phyloP scores from a whole-genome alignment of 1,139 yeast genomes.

The Yamadazyma songkhlaensis region DNA sequence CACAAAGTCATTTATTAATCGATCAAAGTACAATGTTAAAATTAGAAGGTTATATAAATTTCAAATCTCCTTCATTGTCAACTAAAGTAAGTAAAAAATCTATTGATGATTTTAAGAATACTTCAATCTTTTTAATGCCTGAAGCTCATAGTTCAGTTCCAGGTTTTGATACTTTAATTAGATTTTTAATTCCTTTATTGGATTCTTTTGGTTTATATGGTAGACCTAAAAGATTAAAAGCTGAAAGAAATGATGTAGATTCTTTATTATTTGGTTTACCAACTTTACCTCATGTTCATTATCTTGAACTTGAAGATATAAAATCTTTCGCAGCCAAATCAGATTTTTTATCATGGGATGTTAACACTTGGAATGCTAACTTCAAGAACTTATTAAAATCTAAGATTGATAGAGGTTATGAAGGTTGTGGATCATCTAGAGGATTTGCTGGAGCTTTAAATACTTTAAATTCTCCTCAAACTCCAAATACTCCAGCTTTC shows the following conservation, averaged over 20 bases:
- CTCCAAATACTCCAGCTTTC: conserved; percentile 8
- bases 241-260: conserved; percentile 76
- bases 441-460: conserved; percentile 60
- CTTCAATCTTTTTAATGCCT: conserved; percentile 92
- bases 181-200: conserved; percentile 80
- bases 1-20: conserved; percentile 74
- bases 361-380: conserved; percentile 63
- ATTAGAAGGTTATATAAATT: conserved; percentile 76
- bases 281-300: conserved; percentile 83
- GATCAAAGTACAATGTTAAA: conserved; percentile 88
- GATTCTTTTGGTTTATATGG: conserved; percentile 90
- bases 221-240: conserved; percentile 83
- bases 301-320: conserved; percentile 47
- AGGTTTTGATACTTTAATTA: conserved; percentile 88
- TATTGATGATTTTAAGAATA: conserved; percentile 59
- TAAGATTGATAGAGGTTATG: conserved; percentile 71
- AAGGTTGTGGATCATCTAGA: conserved; percentile 75
- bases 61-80: conserved; percentile 43
- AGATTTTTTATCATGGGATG: conserved; percentile 55
- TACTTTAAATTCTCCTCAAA: conserved; percentile 36
- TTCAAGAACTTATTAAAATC: conserved; percentile 62
- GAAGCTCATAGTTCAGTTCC: conserved; percentile 92
- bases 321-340: conserved; percentile 17
- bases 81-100: conserved; percentile 40
- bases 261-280: conserved; percentile 91